These are phyloP conservation scores for Glaciozyma antarctica DNA, from an alignment of 768 basidiomycete genomes.

Conservation along the genomic window DNA sequence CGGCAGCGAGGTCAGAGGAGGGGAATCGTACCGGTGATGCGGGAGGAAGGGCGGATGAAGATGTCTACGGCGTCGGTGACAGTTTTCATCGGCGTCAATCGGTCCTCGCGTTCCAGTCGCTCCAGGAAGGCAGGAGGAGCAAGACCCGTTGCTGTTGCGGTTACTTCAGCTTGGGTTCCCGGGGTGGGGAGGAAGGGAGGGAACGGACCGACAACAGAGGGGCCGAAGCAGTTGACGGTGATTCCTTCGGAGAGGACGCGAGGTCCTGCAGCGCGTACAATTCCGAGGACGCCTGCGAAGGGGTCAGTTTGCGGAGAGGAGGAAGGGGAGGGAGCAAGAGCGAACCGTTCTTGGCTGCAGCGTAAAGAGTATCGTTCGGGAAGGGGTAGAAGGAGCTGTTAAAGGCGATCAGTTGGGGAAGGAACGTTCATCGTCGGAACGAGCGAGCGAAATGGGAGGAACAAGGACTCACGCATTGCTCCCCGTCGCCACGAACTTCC, in stretches of 20 bases:
- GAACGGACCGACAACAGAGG: slow-evolving; percentile 16
- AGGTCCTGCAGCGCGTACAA: slow-evolving; percentile 12
- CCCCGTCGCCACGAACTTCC: slow-evolving; percentile 27
- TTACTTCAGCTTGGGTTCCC: not conserved
- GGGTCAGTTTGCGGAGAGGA: no score
- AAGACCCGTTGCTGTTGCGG: slow-evolving; percentile 20
- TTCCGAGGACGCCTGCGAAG: slow-evolving; percentile 12
- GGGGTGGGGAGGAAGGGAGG: no score
- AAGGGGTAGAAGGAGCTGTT: slow-evolving; percentile 24
- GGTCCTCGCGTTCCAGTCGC: slow-evolving; percentile 11
- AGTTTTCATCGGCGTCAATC: slow-evolving; percentile 25
- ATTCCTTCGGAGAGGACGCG: slow-evolving; percentile 24
- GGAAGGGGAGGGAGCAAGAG: no score
- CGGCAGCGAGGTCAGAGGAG: no score
- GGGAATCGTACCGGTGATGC: slow-evolving; percentile 12
- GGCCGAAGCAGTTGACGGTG: slow-evolving; percentile 29
- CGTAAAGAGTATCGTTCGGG: slow-evolving; percentile 26
- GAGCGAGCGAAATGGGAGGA: no score
- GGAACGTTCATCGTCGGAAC: no score
- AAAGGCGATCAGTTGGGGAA: not conserved
- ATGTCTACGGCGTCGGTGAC: slow-evolving; percentile 18
- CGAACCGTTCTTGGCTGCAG: slow-evolving; percentile 3
- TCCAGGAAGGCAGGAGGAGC: slow-evolving; percentile 20
- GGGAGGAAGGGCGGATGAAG: slow-evolving; percentile 12
- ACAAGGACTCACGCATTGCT: slow-evolving; percentile 24